Base-by-base conservation (phyloP, 106 monocot genomes). In the Apostasia shenzhenica region DNA sequence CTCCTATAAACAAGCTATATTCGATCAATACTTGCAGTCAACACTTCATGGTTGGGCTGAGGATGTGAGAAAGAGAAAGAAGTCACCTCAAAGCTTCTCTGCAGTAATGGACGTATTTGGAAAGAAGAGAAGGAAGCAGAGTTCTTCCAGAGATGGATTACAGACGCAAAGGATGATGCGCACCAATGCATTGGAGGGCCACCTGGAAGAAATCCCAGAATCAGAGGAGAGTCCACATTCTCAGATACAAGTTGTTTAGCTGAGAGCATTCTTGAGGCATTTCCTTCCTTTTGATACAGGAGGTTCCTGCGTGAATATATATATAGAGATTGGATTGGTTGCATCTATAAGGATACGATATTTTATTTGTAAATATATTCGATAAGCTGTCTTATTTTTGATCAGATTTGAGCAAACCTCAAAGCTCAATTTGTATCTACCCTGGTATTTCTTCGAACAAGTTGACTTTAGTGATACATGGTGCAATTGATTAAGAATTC, bases 1-100 rank as follows among this genome's bases (percentile, higher is more conserved):
- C 57, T 68, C 67, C 41, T 75, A 57, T 67, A 75, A 75, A 45
- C 67, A 53, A 53, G 75, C 75, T 48, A 75, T 75, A 75, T 75
- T 75, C 45, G 68, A 48, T 13, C 14, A 59, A 43, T 59, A 75
- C 54, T 52, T 60, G 59, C 67, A 67, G 50, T 11, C 57, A n/a
- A 68, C 75, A 38, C 51, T 75, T 41, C 75, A 75, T 44, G 75
- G 67, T 6, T 75, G 75, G 75, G 75, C 41, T 60, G 75, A 47
- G 12, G 51, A 8, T 44, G 67, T 48, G 42, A 75, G 64, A 58
- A 66, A 70, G 69, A 11, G 74, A 61, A 67, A 61, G 59, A 67
- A 67, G 44, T 41, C 57, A 4, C 5, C 6, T 4, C 40, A 10
- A 40, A 4, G 5, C 40, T 46, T 48, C 52, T 75, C 75, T 45